Conservation (phyloP, 768 basidiomycete species). For the Cystofilobasidium macerans region DNA sequence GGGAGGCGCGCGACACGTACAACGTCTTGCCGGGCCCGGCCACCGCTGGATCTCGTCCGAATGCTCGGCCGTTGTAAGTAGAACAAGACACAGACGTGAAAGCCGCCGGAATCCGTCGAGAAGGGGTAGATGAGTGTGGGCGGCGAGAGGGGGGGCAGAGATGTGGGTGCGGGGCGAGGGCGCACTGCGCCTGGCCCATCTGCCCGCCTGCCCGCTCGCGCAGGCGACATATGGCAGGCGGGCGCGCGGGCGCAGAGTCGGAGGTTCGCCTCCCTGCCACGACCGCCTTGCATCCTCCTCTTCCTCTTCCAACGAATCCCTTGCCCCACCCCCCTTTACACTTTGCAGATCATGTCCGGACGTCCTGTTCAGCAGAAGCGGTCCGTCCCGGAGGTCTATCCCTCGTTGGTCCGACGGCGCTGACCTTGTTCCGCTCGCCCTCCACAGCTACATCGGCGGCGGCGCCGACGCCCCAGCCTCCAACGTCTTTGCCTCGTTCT, state of each 20-base stretch:
- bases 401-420: neutral
- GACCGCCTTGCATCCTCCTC: neutral
- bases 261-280: neutral
- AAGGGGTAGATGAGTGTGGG: no score
- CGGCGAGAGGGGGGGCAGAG: no score
- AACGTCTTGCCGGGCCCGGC: no score
- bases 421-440: neutral
- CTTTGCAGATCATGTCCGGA: constrained; percentile 11
- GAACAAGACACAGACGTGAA: no score
- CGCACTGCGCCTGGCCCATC: constrained; percentile 8
- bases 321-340: neutral
- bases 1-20: no score
- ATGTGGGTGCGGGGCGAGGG: no score
- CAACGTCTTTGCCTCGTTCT: constrained; percentile 18
- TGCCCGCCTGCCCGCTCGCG: neutral
- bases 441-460: constrained; percentile 17
- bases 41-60: no score
- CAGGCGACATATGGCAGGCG: no score
- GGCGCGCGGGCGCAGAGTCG: no score
- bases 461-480: constrained; percentile 14
- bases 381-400: neutral
- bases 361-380: constrained; percentile 17
- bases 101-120: no score
- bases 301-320: no score
- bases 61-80: no score